Conservation (phyloP, 345 rosid species). For the Moricandia moricandioides region DNA sequence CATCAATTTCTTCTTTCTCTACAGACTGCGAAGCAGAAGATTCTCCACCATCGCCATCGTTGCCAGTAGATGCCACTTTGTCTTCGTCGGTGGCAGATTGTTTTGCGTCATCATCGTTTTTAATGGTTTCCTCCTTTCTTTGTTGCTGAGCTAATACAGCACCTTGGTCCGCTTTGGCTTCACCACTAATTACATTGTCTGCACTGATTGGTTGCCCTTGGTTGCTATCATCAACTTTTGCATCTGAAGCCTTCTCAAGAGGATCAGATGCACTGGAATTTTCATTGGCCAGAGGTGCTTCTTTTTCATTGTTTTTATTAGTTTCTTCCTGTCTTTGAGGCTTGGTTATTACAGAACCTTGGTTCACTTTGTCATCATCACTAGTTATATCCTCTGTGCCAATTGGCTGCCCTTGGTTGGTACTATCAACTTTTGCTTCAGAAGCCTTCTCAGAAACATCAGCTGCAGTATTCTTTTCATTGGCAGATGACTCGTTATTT, state of each 20-base stretch:
- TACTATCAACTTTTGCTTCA: constrained; percentile 38
- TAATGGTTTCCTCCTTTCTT: constrained; percentile 41
- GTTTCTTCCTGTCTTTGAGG: constrained; percentile 41
- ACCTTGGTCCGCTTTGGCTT: constrained; percentile 43
- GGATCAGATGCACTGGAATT: constrained; percentile 40
- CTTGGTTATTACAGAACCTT: constrained; percentile 39
- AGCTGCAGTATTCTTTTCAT: constrained; percentile 42
- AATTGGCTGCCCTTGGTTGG: constrained; percentile 38
- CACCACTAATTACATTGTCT: constrained; percentile 38
- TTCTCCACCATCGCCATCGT: constrained; percentile 42
- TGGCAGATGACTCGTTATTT: constrained; percentile 36
- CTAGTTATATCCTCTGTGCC: constrained; percentile 36
- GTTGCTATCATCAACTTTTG: constrained; percentile 29
- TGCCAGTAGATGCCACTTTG: constrained; percentile 36
- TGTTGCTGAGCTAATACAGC: constrained; percentile 38
- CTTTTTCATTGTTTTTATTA: constrained; percentile 50
- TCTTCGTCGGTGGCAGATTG: constrained; percentile 47
- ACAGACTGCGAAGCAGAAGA: constrained; percentile 48
- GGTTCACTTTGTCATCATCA: constrained; percentile 41
- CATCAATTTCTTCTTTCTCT: constrained; percentile 52
- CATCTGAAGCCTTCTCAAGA: constrained; percentile 43
- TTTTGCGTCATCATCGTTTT: constrained; percentile 44
- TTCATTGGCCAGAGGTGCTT: constrained; percentile 33
- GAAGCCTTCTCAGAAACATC: constrained; percentile 42
- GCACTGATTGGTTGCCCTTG: constrained; percentile 35